Conservation (phyloP, 2,329 filamentous ascomycete genomes). For the Fusarium brevicatenulatum region DNA sequence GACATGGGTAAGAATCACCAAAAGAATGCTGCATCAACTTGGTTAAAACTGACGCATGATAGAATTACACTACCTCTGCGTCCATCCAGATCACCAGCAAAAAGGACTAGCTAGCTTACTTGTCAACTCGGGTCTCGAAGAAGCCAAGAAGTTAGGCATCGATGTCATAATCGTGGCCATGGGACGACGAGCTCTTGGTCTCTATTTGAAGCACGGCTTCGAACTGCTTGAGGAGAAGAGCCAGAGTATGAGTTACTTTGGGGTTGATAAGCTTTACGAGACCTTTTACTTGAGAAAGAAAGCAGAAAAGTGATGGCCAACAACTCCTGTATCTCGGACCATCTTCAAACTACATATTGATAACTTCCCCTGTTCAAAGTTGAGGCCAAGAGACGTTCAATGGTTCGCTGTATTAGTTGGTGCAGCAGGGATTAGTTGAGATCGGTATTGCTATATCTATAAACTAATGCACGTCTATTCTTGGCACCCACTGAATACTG, state of each 20-base stretch:
- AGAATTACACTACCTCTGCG: constrained; percentile 40
- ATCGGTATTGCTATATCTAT: not conserved
- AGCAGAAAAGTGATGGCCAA: not conserved
- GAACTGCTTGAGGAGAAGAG: constrained; percentile 15
- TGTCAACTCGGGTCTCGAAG: constrained; percentile 32
- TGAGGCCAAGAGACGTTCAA: not conserved
- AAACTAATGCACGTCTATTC: not conserved
- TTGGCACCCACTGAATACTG: not conserved
- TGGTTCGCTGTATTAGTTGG: not conserved
- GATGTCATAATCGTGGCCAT: constrained; percentile 34
- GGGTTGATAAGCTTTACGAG: constrained; percentile 16
- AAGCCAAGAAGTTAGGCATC: constrained; percentile 27
- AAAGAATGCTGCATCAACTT: rapidly evolving
- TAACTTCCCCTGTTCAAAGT: too few species aligned
- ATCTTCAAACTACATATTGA: not conserved
- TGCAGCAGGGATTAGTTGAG: not conserved
- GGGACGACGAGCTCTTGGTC: constrained; percentile 15
- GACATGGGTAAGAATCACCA: constrained; percentile 10
- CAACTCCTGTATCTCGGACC: not conserved
- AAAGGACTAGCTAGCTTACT: constrained; percentile 38
- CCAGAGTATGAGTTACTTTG: constrained; percentile 9
- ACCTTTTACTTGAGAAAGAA: constrained; percentile 20
- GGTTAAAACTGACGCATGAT: not conserved
- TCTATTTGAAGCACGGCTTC: constrained; percentile 38
- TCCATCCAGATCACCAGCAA: constrained; percentile 35